Percentiles rank a stretch among this genome's conserved stretches.
Conservation (phyloP, 805 yeast species). For the Metschnikowia hibisci region DNA sequence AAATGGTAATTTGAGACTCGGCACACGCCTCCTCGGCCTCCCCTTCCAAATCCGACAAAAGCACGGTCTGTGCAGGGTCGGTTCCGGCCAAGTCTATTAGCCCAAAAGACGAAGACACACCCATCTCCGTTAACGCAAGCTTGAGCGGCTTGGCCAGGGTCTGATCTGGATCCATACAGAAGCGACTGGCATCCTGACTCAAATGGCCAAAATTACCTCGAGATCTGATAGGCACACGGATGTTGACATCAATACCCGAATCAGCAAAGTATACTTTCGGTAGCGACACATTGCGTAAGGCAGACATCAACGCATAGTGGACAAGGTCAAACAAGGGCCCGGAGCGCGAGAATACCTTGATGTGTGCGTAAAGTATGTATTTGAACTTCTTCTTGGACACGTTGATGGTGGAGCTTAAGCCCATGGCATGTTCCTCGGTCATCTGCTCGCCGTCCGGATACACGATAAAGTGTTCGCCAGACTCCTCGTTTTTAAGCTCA, state of each 20-base stretch:
- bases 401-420: constrained; percentile 20
- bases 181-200: constrained; percentile 27
- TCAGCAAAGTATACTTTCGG: constrained; percentile 65
- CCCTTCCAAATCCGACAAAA: constrained; percentile 77
- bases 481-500: constrained; percentile 16
- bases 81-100: constrained; percentile 35
- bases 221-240: constrained; percentile 49
- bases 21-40: constrained; percentile 73
- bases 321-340: constrained; percentile 81
- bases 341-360: constrained; percentile 73
- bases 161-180: constrained; percentile 52
- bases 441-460: constrained; percentile 57
- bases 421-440: constrained; percentile 22
- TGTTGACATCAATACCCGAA: constrained; percentile 49
- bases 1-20: constrained; percentile 48
- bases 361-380: constrained; percentile 62
- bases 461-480: constrained; percentile 16
- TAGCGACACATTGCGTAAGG: constrained; percentile 54
- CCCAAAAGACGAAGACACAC: constrained; percentile 58
- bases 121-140: constrained; percentile 35
- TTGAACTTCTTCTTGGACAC: constrained; percentile 23
- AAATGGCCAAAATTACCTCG: constrained; percentile 51
- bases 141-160: constrained; percentile 31
- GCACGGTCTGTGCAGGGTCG: constrained; percentile 25
- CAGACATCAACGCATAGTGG: constrained; percentile 63